These are phyloP conservation scores for Amanita thiersii DNA, from an alignment of 768 basidiomycete genomes.

Conservation along the genomic window DNA sequence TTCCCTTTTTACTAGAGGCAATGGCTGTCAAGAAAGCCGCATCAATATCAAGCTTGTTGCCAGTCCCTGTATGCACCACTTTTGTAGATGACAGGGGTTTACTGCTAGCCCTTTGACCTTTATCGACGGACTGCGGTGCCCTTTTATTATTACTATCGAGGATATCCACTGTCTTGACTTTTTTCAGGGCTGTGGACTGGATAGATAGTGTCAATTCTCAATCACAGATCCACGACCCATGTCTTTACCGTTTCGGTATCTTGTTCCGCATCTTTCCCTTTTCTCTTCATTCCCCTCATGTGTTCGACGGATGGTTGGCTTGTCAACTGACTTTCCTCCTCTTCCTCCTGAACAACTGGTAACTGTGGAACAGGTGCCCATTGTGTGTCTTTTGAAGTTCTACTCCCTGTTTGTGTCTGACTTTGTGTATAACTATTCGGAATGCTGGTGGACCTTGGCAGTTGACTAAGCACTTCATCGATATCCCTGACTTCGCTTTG, in stretches of 20 bases:
- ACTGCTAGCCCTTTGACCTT: neutral
- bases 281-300: conserved; percentile 28
- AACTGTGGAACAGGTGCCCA: conserved; percentile 11
- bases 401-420: conserved; percentile 29
- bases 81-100: conserved; percentile 2
- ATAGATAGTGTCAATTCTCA: neutral
- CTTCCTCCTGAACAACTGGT: conserved; percentile 37
- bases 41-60: conserved; percentile 57
- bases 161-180: neutral
- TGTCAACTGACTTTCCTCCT: conserved; percentile 36
- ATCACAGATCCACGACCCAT: neutral
- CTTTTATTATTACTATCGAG: neutral
- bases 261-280: conserved; percentile 25
- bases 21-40: conserved; percentile 62
- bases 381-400: conserved; percentile 15
- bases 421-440: conserved; percentile 10
- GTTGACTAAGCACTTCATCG: conserved; percentile 18
- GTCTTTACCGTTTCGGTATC: conserved; percentile 1
- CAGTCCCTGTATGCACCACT: conserved; percentile 19
- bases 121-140: neutral
- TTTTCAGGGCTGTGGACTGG: neutral
- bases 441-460: neutral
- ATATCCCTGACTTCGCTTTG: conserved; percentile 25
- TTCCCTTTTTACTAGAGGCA: conserved; percentile 63
- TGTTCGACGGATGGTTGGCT: conserved; percentile 7